These are phyloP conservation scores for Cordyceps farinosa DNA, from an alignment of 2,329 filamentous ascomycete species.

Conservation along the genomic window DNA sequence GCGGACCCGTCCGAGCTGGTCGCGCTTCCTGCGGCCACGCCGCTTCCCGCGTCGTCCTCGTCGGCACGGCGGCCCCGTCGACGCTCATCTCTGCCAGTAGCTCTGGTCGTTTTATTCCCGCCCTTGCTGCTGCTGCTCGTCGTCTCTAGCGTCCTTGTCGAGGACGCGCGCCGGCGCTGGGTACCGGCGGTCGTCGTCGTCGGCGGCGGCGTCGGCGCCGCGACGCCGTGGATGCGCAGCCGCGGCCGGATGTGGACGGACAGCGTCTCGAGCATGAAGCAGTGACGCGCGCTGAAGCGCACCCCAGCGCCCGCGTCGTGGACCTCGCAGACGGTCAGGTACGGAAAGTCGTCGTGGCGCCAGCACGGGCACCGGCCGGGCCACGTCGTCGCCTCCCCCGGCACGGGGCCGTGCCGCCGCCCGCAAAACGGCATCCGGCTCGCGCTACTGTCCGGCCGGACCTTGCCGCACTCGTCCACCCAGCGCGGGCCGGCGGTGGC, in stretches of 20 bases:
- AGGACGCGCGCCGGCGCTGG: too few species aligned
- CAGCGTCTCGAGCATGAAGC: slow-evolving; percentile 46
- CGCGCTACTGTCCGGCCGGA: slow-evolving; percentile 21
- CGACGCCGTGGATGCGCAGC: slow-evolving; percentile 32
- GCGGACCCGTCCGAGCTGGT: neutral
- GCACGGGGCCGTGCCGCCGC: slow-evolving; percentile 25
- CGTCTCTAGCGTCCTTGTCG: neutral
- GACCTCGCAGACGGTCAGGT: slow-evolving; percentile 45
- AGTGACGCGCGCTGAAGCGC: slow-evolving; percentile 42
- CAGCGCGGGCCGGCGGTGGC: slow-evolving; percentile 45
- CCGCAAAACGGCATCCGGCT: slow-evolving; percentile 40
- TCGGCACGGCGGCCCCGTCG: neutral
- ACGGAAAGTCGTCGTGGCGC: slow-evolving; percentile 53
- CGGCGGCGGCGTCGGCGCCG: neutral
- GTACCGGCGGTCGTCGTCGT: too few species aligned
- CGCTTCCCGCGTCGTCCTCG: neutral
- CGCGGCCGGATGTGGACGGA: slow-evolving; percentile 41
- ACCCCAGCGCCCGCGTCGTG: slow-evolving; percentile 44
- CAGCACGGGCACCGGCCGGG: slow-evolving; percentile 45
- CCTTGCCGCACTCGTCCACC: slow-evolving; percentile 42
- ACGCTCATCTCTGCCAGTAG: neutral
- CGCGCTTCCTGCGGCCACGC: neutral
- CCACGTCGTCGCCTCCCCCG: slow-evolving; percentile 7
- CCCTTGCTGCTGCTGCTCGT: neutral
- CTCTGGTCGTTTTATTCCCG: neutral